Evolutionary conservation across 2,329 filamentous ascomycete genomes (phyloP).

Genomic region (Ampelomyces quisqualis): DNA sequence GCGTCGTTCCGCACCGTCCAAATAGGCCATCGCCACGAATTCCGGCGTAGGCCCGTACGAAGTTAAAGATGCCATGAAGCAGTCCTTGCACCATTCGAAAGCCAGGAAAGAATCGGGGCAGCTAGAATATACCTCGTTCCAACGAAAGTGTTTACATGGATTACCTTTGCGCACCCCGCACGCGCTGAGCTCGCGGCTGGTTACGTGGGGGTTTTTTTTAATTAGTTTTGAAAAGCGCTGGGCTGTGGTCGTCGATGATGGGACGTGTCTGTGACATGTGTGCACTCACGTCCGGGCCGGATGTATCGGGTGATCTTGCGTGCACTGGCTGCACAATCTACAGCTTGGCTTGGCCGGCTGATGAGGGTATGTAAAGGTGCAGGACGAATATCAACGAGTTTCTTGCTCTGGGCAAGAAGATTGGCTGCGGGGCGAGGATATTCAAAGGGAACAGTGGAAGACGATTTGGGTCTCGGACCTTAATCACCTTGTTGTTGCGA

Average conservation of each 20-base stretch:
- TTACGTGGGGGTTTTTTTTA: constrained; percentile 40
- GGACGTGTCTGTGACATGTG: constrained; percentile 29
- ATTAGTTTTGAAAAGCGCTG: constrained; percentile 29
- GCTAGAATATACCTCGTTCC: constrained; percentile 59
- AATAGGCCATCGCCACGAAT: constrained; percentile 33
- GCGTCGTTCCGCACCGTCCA: constrained; percentile 32
- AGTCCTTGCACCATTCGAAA: constrained; percentile 54
- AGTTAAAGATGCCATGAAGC: constrained; percentile 53
- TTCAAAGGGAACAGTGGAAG: constrained; percentile 47
- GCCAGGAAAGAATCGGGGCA: constrained; percentile 51
- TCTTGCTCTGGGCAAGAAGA: constrained; percentile 29
- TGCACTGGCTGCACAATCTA: constrained; percentile 28
- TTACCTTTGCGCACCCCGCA: constrained; percentile 57
- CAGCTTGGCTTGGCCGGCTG: constrained; percentile 28
- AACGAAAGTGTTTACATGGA: constrained; percentile 57
- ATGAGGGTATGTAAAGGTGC: constrained; percentile 31
- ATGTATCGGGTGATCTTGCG: constrained; percentile 27
- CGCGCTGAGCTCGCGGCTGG: constrained; percentile 50
- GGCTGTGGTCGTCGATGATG: constrained; percentile 34
- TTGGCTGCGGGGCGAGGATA: constrained; percentile 47
- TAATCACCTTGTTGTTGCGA: constrained; percentile 39
- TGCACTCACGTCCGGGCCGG: constrained; percentile 29
- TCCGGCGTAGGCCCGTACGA: constrained; percentile 51
- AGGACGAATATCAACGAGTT: constrained; percentile 31
- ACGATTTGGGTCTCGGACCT: constrained; percentile 47